Evolutionary conservation across 495 filamentous ascomycete species (phyloP), one percentile per base, ranked within the genome.

Genomic region (Letharia lupina): DNA sequence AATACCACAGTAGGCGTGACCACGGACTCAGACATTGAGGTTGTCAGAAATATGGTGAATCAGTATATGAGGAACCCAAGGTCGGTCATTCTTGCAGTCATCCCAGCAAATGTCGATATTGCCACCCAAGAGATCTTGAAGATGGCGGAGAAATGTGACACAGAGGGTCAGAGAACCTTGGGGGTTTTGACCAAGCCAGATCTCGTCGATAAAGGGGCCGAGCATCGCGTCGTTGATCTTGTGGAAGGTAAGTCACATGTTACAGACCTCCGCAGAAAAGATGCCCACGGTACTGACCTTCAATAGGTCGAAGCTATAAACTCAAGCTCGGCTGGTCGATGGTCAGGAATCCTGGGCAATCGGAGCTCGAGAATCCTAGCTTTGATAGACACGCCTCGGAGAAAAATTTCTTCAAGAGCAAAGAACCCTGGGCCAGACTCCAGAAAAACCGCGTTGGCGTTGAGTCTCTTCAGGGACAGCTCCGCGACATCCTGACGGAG

Each of bases 291-390:
- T 71, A 23, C 70, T 75, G 33, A 73, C 73, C 15, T 47, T 71
- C 44, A 75, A 76, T 61, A 68, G 68, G 61, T 67, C 75, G 47
- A 72, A 73, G 5, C 48, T 12, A 52, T 35, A 48, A 73, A 35
- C 72, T 82, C 12, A 77, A 70, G 3, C 77, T 82, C 42, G 82
- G 83, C 16, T 86, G 80, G 77, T 83, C 77, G 65, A 73, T 81
- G 12, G 78, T 86, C 1, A 76, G 73, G 13, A 86, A 85, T 61
- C 80, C 76, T 18, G 75, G 75, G 4, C 76, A 77, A n/a, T 67
- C 75, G 28, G 79, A 84, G 35, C 71, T 81, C 8, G 60, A 71
- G 31, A 66, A 71, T 33, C 67, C 68, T 5, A 64, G 72, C 37
- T 65, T 65, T 8, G 68, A 76, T 20, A 78, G 78, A 0, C 62